Base-by-base conservation (phyloP, 805 yeast genomes). In the Gaillardinia entomophila region DNA sequence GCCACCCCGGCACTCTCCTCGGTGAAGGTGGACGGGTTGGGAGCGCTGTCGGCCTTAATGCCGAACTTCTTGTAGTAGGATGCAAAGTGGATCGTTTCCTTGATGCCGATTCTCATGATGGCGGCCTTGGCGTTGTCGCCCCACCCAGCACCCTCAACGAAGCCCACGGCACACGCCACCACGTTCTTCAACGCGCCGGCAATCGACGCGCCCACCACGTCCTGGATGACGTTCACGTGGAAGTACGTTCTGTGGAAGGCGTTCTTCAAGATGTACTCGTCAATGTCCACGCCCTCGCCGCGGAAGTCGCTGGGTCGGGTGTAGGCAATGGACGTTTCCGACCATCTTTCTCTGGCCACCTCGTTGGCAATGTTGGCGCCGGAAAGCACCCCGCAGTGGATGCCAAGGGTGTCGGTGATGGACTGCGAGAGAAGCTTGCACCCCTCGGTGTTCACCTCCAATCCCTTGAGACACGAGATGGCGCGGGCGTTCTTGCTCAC, bases 61-160 rank as follows among this genome's bases (percentile, higher is more conserved):
- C 66, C 92, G 66, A 85, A 89, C 48, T 70, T 71, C 51, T 77
- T 71, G 45, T 53, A 55, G 43, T 56, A 53, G 14, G 46, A 42
- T 26, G 95, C 92, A 60, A 92, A 92, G 55, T 75, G 75, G 58
- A 89, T 83, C 53, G 84, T 86, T 68, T 92, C 98, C 51, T 82
- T 74, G 44, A 92, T 66, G 30, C 98, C 98, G 46, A 90, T 82
- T 67, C 98, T 77, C 89, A 90, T 94, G 50, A 92, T 80, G 27
- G 97, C 98, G 35, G 97, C 82, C 63, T 90, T 88, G 43, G 98
- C 97, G 59, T 92, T 92, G 63, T 88, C 96, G 60, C 98, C 98
- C 98, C 98, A 92, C 42, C 95, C 96, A 42, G 85, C 73, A 49
- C 98, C 98, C 62, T 87, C 95, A 41, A 90, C 97, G 55, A 92